Evolutionary conservation across 2,329 filamentous ascomycete genomes (phyloP).

Genomic region (Pochonia chlamydosporia): DNA sequence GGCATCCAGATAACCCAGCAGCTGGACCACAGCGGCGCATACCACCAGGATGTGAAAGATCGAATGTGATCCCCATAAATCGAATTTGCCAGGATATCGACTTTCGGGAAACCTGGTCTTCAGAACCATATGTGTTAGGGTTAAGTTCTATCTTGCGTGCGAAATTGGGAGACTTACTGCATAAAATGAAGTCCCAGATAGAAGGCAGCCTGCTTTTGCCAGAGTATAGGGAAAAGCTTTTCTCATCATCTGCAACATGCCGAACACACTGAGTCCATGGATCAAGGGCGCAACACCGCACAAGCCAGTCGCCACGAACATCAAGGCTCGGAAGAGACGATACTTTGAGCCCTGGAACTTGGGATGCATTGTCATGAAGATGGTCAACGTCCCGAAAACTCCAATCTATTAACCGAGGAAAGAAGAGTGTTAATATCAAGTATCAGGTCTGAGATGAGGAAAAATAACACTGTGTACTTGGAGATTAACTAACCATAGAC

Average conservation of each 20-base stretch:
- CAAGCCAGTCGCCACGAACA: constrained; percentile 29
- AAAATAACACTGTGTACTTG: constrained; percentile 4
- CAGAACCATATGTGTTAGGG: constrained; percentile 10
- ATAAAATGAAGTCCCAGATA: constrained; percentile 30
- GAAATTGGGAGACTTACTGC: constrained; percentile 23
- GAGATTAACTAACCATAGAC: constrained; percentile 20
- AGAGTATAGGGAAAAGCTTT: constrained; percentile 15
- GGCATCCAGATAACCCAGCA: constrained; percentile 16
- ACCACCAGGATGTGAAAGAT: constrained; percentile 31
- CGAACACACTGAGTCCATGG: constrained; percentile 29
- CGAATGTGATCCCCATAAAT: constrained; percentile 39
- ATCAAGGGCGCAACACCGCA: constrained; percentile 30
- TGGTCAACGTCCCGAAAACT: constrained; percentile 17
- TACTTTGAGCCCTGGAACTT: constrained; percentile 25
- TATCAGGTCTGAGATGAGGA: constrained; percentile 2
- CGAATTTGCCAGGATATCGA: constrained; percentile 33
- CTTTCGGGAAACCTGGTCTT: constrained; percentile 27
- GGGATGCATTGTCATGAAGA: constrained; percentile 26
- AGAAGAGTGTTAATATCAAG: constrained; percentile 4
- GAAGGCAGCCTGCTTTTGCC: constrained; percentile 28
- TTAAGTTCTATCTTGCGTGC: constrained; percentile 8
- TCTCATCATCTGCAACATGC: constrained; percentile 25
- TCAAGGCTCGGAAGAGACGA: constrained; percentile 25
- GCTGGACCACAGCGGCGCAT: constrained; percentile 14
- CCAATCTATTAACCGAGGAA: constrained; percentile 12